phyloP scores from a whole-genome alignment of 83 land plant genomes.

The Thuja plicata region DNA sequence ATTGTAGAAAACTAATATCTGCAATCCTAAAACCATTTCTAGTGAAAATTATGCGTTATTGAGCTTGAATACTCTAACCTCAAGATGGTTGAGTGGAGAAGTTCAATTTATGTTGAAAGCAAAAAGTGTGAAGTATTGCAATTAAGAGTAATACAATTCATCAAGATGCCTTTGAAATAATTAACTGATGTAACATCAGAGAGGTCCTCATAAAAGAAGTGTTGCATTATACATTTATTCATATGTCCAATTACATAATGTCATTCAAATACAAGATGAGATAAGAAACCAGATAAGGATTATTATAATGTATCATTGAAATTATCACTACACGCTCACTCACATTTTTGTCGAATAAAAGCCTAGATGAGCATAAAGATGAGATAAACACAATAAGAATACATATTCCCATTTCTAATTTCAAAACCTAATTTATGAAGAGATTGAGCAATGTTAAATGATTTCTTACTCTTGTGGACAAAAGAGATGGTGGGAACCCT shows the following conservation, averaged over 20 bases:
- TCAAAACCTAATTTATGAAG: conserved; percentile 18
- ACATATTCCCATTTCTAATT: conserved; percentile 27
- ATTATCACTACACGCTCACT: no score
- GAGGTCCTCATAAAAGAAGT: not conserved
- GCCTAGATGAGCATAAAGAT: not conserved
- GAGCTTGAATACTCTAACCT: not conserved
- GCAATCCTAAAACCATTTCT: not conserved
- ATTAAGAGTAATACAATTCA: not conserved
- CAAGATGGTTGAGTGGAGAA: not conserved
- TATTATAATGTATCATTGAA: not conserved
- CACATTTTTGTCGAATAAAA: no score
- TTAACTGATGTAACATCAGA: not conserved
- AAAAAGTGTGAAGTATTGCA: no score
- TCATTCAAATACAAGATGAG: conserved; percentile 5
- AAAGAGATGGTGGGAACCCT: conserved; percentile 28
- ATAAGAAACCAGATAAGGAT: not conserved
- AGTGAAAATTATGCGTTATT: not conserved
- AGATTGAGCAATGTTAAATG: conserved; percentile 3
- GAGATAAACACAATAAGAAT: conserved; percentile 19
- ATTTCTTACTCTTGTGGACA: conserved; percentile 23
- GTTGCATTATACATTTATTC: not conserved
- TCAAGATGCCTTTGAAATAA: not conserved
- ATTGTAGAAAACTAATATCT: no score
- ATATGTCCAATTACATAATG: conserved; percentile 3
- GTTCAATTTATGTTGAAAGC: not conserved